phyloP scores from a whole-genome alignment of 2,329 filamentous ascomycete genomes.

The Colletotrichum musicola region DNA sequence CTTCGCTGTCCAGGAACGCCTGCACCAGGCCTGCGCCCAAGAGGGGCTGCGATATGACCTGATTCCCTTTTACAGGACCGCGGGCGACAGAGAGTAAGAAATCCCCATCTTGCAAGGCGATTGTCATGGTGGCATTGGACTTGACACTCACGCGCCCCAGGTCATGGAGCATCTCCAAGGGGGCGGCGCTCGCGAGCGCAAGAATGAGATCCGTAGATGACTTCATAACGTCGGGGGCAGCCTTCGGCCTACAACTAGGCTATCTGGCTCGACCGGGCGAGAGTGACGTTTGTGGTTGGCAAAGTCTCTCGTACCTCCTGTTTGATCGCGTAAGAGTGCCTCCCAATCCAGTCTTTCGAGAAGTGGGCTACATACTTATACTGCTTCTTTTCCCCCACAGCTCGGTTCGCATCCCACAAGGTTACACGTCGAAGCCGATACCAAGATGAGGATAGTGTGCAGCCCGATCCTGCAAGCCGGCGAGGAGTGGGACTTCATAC shows the following conservation, averaged over 20 bases:
- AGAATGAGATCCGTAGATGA: background rate
- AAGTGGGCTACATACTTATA: background rate
- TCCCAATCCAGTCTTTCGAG: background rate
- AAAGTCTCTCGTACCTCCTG: background rate
- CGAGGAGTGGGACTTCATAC: background rate
- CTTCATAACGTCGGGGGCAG: conserved; percentile 17
- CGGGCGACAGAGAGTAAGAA: conserved; percentile 1
- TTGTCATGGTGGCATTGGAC: background rate
- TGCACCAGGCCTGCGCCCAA: background rate
- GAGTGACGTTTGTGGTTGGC: background rate
- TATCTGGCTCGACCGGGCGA: background rate
- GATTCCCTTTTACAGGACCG: background rate
- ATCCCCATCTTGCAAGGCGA: background rate
- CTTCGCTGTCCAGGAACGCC: background rate
- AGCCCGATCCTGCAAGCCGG: background rate
- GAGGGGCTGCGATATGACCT: background rate
- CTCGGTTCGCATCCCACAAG: background rate
- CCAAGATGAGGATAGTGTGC: background rate
- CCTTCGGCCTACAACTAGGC: background rate
- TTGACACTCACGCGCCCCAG: background rate
- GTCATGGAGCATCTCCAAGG: conserved; percentile 8
- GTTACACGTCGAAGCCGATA: background rate
- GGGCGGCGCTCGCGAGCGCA: background rate
- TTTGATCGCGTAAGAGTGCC: background rate
- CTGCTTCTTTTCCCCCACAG: background rate